phyloP scores from a whole-genome alignment of 1,284 basidiomycete species.

The Cryptococcus sp. region DNA sequence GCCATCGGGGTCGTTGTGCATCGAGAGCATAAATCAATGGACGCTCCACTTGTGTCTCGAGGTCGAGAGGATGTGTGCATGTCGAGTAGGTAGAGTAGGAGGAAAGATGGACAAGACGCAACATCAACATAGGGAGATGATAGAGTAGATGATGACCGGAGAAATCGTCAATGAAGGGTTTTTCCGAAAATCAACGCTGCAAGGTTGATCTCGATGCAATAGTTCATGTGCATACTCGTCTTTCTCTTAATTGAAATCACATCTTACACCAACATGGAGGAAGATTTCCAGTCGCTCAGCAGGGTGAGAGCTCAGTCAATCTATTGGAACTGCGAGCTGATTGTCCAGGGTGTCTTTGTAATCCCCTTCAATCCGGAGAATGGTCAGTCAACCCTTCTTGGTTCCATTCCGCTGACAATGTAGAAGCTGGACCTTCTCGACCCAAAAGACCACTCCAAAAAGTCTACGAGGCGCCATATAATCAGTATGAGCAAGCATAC shows the following conservation, averaged over 20 bases:
- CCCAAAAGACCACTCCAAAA: conserved; percentile 14
- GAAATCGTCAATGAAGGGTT: too few species aligned
- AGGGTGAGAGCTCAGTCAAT: conserved; percentile 16
- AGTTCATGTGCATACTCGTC: too few species aligned
- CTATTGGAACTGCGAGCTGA: background rate
- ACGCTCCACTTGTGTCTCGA: too few species aligned
- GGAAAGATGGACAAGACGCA: too few species aligned
- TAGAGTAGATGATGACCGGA: too few species aligned
- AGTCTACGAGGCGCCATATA: conserved; percentile 18
- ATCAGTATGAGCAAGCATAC: conserved; percentile 15
- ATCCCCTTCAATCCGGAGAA: conserved; percentile 20
- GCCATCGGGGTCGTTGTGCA: too few species aligned
- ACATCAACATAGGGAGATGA: too few species aligned
- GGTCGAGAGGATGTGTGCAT: too few species aligned
- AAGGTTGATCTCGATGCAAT: too few species aligned
- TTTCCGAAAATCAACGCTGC: too few species aligned
- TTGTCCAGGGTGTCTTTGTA: conserved; percentile 30
- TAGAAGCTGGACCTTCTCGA: conserved; percentile 15
- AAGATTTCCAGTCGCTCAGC: conserved; percentile 31
- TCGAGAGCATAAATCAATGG: too few species aligned
- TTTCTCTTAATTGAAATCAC: background rate
- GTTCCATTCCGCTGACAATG: background rate
- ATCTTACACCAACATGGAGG: conserved; percentile 13
- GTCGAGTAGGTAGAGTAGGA: too few species aligned
- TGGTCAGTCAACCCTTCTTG: background rate